A percentile compares a stretch with the other conserved stretches of the same genome.
phyloP scores from a whole-genome alignment of 2,329 filamentous ascomycete genomes.

The Aspergillus tamarii region DNA sequence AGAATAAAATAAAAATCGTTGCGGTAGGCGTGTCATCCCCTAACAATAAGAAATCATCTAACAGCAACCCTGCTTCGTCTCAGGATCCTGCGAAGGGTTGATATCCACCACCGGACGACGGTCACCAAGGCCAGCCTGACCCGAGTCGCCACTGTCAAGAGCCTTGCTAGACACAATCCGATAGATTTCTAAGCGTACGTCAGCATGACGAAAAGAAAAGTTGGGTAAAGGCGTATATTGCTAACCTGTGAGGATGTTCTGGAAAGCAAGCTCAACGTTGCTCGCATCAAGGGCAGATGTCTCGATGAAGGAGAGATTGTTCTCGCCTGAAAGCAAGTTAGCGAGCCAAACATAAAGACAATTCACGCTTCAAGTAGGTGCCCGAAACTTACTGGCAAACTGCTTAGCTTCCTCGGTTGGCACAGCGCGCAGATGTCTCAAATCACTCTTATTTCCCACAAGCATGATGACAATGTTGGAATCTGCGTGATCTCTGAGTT shows the following conservation, averaged over 20 bases:
- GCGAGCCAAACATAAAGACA: neutral
- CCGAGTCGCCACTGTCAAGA: conserved; percentile 82
- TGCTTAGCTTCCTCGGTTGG: conserved; percentile 97
- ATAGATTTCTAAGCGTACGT: conserved; percentile 78
- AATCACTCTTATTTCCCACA: conserved; percentile 99
- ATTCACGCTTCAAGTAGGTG: neutral
- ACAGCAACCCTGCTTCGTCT: conserved; percentile 64
- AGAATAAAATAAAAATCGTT: conserved; percentile 39
- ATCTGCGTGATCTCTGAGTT: conserved; percentile 95
- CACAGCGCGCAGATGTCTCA: conserved; percentile 95
- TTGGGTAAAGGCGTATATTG: neutral
- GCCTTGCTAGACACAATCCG: conserved; percentile 98
- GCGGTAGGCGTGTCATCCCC: conserved; percentile 33
- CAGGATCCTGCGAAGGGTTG: conserved; percentile 79
- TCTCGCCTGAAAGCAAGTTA: conserved; percentile 69
- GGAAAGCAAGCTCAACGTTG: conserved; percentile 98
- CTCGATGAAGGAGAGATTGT: conserved; percentile 98
- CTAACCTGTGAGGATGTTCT: conserved; percentile 92
- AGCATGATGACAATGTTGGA: conserved; percentile 99
- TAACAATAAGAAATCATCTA: conserved; percentile 30
- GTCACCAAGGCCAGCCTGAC: conserved; percentile 76
- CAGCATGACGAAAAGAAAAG: conserved; percentile 6
- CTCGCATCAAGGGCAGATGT: conserved; percentile 97
- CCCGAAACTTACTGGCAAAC: conserved; percentile 76
- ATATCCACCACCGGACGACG: conserved; percentile 81